A percentile compares a stretch with the other conserved stretches of the same genome.
Conservation (phyloP, 169 alveolate species). For the Ichthyophthirius multifiliis region DNA sequence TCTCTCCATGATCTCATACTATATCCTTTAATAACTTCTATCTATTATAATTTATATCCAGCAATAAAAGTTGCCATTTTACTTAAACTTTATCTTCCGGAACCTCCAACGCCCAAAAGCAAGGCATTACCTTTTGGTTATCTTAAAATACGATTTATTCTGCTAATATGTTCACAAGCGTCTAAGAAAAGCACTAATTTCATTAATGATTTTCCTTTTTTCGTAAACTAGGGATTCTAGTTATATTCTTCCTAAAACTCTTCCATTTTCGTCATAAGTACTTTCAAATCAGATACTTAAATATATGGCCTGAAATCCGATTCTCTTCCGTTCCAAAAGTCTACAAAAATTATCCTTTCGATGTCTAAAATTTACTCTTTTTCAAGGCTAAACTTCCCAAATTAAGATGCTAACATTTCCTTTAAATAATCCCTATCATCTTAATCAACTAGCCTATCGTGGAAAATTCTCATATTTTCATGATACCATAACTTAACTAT, state of each 20-base stretch:
- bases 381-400: constrained; percentile 58
- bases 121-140: constrained; percentile 90
- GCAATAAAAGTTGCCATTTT: constrained; percentile 83
- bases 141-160: constrained; percentile 87
- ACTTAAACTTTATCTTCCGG: constrained; percentile 87
- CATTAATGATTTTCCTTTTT: constrained; percentile 82
- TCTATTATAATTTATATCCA: constrained; percentile 79
- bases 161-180: constrained; percentile 92
- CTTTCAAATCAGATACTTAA: constrained; percentile 70
- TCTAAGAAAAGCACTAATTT: constrained; percentile 91
- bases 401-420: constrained; percentile 50
- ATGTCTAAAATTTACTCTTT: constrained; percentile 65
- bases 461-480: constrained; percentile 89
- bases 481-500: constrained; percentile 86
- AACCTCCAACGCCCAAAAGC: constrained; percentile 92
- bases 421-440: constrained; percentile 77
- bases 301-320: constrained; percentile 72
- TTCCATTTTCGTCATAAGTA: constrained; percentile 73
- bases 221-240: constrained; percentile 71
- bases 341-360: constrained; percentile 88
- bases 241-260: constrained; percentile 90
- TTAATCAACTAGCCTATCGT: constrained; percentile 87
- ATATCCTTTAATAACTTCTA: constrained; percentile 89
- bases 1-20: constrained; percentile 90
- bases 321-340: constrained; percentile 81